phyloP scores from a whole-genome alignment of 78 protist species.

The Dictyostelium capitatum region DNA sequence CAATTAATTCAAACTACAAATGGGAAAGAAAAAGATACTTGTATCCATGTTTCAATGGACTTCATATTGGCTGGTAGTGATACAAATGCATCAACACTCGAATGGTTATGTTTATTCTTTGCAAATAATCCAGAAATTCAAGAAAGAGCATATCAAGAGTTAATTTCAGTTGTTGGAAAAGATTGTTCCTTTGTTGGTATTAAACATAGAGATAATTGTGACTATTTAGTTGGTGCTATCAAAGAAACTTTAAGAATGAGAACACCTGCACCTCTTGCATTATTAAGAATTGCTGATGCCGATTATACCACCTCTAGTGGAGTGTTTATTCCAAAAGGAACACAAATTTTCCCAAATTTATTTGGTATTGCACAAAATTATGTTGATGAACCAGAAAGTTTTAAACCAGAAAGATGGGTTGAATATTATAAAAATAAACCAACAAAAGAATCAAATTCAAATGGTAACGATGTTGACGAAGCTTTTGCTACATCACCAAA shows the following conservation, averaged over 20 bases:
- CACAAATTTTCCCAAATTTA: slow-evolving; percentile 44
- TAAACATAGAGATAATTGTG: not conserved
- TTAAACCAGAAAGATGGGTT: slow-evolving; percentile 44
- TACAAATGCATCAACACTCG: slow-evolving; percentile 15
- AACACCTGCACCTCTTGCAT: slow-evolving; percentile 27
- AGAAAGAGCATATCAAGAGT: slow-evolving; percentile 43
- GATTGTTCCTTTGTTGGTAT: not conserved
- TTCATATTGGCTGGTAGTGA: slow-evolving; percentile 51
- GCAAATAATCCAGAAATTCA: slow-evolving; percentile 38
- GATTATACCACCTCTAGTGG: not conserved
- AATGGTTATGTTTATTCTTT: slow-evolving; percentile 31
- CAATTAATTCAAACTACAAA: slow-evolving; percentile 25
- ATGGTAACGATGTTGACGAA: too few species aligned
- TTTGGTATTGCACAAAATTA: slow-evolving; percentile 8
- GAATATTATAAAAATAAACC: slow-evolving; percentile 5
- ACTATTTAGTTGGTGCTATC: slow-evolving; percentile 20
- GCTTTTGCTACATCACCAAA: not conserved
- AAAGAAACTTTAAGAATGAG: slow-evolving; percentile 39
- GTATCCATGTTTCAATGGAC: slow-evolving; percentile 25
- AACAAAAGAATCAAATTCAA: not conserved
- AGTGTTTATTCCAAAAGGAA: slow-evolving; percentile 24
- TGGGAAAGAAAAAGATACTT: slow-evolving; percentile 11
- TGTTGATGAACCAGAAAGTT: not conserved
- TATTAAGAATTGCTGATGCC: slow-evolving; percentile 15
- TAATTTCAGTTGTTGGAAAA: slow-evolving; percentile 16